Base-by-base conservation (phyloP, 2,329 filamentous ascomycete species). In the Phialophora chinensis region DNA sequence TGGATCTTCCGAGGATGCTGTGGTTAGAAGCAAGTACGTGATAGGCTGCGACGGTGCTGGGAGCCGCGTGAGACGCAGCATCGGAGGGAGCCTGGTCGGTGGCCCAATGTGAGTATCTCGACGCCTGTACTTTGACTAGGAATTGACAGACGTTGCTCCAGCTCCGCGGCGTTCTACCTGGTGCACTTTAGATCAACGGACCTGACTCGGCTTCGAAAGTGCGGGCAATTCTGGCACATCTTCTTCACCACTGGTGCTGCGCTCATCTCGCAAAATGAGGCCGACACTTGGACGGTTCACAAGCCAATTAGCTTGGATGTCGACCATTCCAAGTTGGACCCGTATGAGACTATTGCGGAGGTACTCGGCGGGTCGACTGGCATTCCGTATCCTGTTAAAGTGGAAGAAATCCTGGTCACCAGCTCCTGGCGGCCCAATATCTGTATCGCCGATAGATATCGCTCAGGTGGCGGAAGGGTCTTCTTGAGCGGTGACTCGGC, bases 201-300 rank as follows among this genome's bases (percentile, higher is more conserved):
- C 47, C 69, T 77, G 5, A 65, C 70, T 1, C 38, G 63, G 3
- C 53, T 72, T 5, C 74, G 71, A n/a, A 61, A 60, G 33, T 71
- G 73, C 25, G 74, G 74, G 8, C 72, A 70, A 17, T 76, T 74
- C 56, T 77, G 76, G 75, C 76, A 76, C 59, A 71, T 72, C 8
- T 77, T 77, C 62, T 70, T 72, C 52, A 63, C 65, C 1, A 57
- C 61, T 17, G 71, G 71, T 11, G 71, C 69, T 4, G 66, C 71
- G 17, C 63, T 78, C 17, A 74, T 77, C 53, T 66, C 72, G 25
- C 74, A 77, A 62, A 73, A 77, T 25, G 74, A 75, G 47, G 68
- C 67, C 14, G 75, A 77, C 54, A 78, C 74, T 12, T 79, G 72
- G 66, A 79, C 77, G 1, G 67, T 68, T 2, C 77, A 78, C 65